A percentile compares a stretch with the other conserved stretches of the same genome.
Conservation (phyloP, 805 yeast species). For the Candida incommunis region DNA sequence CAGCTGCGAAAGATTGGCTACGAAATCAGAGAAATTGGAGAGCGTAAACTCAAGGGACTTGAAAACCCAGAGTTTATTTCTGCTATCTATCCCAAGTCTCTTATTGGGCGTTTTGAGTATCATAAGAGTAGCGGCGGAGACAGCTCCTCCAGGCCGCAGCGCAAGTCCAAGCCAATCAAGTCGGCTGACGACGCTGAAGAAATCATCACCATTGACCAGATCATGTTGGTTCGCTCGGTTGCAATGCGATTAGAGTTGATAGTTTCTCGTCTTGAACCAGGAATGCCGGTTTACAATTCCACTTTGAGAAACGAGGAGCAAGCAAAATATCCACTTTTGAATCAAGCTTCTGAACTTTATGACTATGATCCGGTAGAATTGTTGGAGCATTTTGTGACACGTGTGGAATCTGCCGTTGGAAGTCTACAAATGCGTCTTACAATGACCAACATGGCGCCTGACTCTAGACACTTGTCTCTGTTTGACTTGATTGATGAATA, state of each 20-base stretch:
- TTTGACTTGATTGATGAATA: not conserved
- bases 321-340: not conserved
- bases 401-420: not conserved
- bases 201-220: not conserved
- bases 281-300: not conserved
- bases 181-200: not conserved
- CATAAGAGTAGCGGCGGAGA: not conserved
- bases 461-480: not conserved
- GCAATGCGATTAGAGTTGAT: not conserved
- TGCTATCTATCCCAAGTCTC: slow-evolving; percentile 53
- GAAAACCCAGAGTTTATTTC: slow-evolving; percentile 87
- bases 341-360: not conserved
- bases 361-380: not conserved
- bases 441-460: not conserved
- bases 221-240: not conserved
- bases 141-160: not conserved
- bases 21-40: slow-evolving; percentile 58
- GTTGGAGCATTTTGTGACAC: slow-evolving; percentile 1
- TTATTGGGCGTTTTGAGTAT: slow-evolving; percentile 20
- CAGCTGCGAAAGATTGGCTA: slow-evolving; percentile 59
- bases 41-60: slow-evolving; percentile 79
- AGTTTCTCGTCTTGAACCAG: not conserved
- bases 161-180: not conserved
- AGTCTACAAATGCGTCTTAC: not conserved
- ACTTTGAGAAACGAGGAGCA: not conserved